Conservation (phyloP, 2,329 filamentous ascomycete species). For the Colletotrichum tabaci region DNA sequence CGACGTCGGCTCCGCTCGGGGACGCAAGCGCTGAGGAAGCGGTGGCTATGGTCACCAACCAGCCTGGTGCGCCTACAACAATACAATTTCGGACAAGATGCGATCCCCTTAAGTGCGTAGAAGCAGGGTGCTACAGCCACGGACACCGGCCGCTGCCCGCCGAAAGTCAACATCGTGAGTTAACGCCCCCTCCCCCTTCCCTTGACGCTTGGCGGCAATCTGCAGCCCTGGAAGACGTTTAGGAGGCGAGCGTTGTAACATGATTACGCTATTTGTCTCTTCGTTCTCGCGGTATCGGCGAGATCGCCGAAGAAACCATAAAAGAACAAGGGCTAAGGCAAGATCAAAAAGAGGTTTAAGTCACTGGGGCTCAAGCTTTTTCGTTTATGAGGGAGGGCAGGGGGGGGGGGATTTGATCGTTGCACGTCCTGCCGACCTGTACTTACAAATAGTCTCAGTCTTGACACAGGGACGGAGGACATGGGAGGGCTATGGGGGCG, state of each 20-base stretch:
- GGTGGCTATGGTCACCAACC: background rate
- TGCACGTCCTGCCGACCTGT: too few species aligned
- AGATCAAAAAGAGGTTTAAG: conserved; percentile 11
- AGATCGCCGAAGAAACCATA: conserved; percentile 6
- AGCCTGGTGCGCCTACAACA: background rate
- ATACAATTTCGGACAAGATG: background rate
- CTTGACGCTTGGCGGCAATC: background rate
- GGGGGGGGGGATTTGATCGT: background rate
- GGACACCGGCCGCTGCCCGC: background rate
- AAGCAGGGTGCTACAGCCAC: background rate
- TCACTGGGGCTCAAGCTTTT: conserved; percentile 19
- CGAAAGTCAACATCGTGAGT: background rate
- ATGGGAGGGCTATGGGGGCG: background rate
- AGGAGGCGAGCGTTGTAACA: background rate
- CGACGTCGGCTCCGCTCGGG: background rate
- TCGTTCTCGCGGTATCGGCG: conserved; percentile 11
- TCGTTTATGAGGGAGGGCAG: background rate
- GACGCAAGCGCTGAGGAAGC: background rate
- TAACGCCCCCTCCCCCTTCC: background rate
- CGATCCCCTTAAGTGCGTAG: background rate
- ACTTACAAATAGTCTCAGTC: too few species aligned
- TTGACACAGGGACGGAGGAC: conserved; percentile 4
- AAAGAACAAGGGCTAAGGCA: background rate
- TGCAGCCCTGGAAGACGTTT: background rate
- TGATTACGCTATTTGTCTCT: background rate